Conservation (phyloP, 345 rosid genomes). For the Heritiera fomes region DNA sequence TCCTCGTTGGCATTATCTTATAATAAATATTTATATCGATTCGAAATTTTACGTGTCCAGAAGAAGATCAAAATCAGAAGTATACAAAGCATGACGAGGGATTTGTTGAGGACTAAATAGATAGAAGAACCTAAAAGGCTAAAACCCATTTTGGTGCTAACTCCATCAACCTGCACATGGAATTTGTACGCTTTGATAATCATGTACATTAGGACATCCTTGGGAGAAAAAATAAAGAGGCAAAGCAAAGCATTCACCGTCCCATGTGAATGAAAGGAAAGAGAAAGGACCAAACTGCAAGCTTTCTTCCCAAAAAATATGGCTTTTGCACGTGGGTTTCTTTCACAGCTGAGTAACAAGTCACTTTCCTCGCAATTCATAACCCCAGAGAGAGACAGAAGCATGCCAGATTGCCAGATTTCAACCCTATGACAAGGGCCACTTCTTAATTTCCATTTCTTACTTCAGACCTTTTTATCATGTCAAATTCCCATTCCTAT, state of each 20-base stretch:
- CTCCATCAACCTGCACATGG: too few species aligned
- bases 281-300: neutral
- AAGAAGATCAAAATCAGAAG: too few species aligned
- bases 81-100: too few species aligned
- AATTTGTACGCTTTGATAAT: neutral
- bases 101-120: too few species aligned
- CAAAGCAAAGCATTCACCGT: neutral
- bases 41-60: too few species aligned
- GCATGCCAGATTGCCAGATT: neutral
- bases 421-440: neutral
- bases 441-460: neutral
- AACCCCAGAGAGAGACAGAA: neutral
- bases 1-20: too few species aligned
- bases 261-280: conserved; percentile 8
- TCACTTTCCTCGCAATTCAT: conserved; percentile 3
- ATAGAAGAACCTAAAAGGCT: too few species aligned
- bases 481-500: neutral
- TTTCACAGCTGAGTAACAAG: conserved; percentile 1
- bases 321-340: conserved; percentile 20
- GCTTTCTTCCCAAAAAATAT: neutral
- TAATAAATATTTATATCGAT: too few species aligned
- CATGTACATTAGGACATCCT: neutral
- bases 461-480: neutral
- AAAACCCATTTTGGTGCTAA: too few species aligned
- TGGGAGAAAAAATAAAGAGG: neutral